Percentiles rank a stretch among this genome's conserved stretches.
These are phyloP conservation scores for Alternaria sp. DNA, from an alignment of 2,329 filamentous ascomycete species.

Conservation along the genomic window DNA sequence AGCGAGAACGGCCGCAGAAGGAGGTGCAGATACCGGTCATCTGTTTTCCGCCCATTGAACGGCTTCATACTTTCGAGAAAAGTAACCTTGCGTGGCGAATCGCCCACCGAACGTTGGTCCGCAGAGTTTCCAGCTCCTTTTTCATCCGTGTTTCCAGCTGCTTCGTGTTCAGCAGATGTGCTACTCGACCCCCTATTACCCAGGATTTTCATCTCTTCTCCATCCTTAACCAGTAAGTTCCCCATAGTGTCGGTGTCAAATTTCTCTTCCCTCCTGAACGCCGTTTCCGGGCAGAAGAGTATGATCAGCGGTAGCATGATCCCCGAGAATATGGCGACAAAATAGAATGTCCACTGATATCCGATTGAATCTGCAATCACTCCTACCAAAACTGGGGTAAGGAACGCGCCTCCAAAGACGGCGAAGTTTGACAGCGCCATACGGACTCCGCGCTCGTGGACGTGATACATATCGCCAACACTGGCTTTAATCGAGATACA, in stretches of 20 bases:
- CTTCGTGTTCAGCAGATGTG: not conserved
- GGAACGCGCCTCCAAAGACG: conserved; percentile 74
- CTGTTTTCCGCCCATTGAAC: conserved; percentile 83
- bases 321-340: conserved; percentile 83
- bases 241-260: conserved; percentile 72
- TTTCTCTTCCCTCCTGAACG: conserved; percentile 69
- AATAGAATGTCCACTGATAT: conserved; percentile 90
- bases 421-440: conserved; percentile 82
- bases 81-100: conserved; percentile 53
- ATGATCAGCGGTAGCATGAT: conserved; percentile 73
- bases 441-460: conserved; percentile 81
- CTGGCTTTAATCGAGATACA: not conserved
- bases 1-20: conserved; percentile 62
- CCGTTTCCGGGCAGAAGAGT: conserved; percentile 84
- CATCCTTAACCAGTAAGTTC: conserved; percentile 29
- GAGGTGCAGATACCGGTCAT: conserved; percentile 72
- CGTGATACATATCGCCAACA: conserved; percentile 82
- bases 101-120: conserved; percentile 39
- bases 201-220: not conserved
- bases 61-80: conserved; percentile 67
- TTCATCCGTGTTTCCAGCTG: not conserved
- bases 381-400: conserved; percentile 88
- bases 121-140: not conserved
- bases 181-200: not conserved
- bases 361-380: conserved; percentile 78